Percentiles rank a stretch among this genome's conserved stretches.
phyloP scores from a whole-genome alignment of 108 stramenopile genomes.

The Cyclotella distinguenda region DNA sequence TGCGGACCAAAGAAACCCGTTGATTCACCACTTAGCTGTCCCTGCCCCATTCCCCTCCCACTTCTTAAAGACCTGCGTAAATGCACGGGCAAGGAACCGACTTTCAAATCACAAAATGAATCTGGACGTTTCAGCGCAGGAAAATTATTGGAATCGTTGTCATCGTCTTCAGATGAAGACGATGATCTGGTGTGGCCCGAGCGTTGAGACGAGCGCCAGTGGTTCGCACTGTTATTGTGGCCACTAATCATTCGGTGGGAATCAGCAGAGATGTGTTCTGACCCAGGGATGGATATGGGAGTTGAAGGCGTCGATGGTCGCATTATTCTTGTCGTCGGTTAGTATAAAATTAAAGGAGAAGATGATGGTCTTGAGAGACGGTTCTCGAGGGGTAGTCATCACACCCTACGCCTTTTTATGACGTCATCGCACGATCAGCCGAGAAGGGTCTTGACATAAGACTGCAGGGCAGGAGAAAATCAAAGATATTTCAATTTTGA shows the following conservation, averaged over 20 bases:
- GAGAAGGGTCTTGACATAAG: too few relatives aligned
- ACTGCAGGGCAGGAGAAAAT: too few relatives aligned
- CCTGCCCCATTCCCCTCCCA: not conserved
- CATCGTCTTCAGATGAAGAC: slow-evolving; percentile 17
- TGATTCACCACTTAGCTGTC: slow-evolving; percentile 10
- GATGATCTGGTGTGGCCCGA: slow-evolving; percentile 18
- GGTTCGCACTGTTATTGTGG: not conserved
- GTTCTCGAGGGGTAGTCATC: too few relatives aligned
- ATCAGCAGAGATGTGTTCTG: slow-evolving; percentile 16
- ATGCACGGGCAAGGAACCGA: slow-evolving; percentile 41
- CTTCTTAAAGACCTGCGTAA: slow-evolving; percentile 25
- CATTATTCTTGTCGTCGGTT: not conserved
- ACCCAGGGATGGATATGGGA: slow-evolving; percentile 31
- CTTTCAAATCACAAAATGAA: slow-evolving; percentile 27
- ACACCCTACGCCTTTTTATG: too few relatives aligned
- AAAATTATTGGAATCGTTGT: not conserved
- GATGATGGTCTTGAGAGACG: too few relatives aligned
- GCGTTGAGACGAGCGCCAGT: slow-evolving; percentile 3
- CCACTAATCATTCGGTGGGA: not conserved
- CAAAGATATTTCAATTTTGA: too few relatives aligned
- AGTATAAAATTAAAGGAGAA: too few relatives aligned
- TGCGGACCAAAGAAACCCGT: slow-evolving; percentile 26
- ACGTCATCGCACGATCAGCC: too few relatives aligned
- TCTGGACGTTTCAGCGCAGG: slow-evolving; percentile 22
- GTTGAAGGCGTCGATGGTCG: slow-evolving; percentile 26